Percentiles rank a stretch among this genome's conserved stretches.
Evolutionary conservation across 139 green algal species (phyloP).

Genomic region (Dunaliella sp.): DNA sequence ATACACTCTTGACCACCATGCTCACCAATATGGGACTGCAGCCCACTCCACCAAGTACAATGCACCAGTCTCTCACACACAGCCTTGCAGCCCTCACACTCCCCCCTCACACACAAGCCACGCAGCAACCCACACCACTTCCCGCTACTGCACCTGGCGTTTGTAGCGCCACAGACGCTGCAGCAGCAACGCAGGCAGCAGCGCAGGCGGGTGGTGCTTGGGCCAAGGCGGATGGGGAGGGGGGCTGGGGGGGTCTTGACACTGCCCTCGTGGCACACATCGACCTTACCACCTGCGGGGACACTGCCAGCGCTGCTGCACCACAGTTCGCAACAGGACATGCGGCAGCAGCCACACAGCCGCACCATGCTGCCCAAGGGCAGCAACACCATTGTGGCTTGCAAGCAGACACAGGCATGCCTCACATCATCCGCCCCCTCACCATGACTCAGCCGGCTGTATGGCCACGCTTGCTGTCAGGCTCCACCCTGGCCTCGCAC

Average conservation of each 20-base stretch:
- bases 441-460: not conserved
- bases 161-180: no score
- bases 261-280: not conserved
- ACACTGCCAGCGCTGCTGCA: not conserved
- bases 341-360: not conserved
- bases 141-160: no score
- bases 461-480: slow-evolving; percentile 15
- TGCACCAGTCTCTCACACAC: not conserved
- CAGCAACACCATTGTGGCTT: no score
- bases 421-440: not conserved
- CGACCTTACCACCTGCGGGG: not conserved
- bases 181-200: no score
- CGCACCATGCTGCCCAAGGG: not conserved
- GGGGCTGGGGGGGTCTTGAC: not conserved
- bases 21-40: not conserved
- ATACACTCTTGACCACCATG: not conserved
- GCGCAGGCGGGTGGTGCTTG: no score
- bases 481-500: slow-evolving; percentile 7
- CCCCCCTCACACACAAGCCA: not conserved
- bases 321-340: not conserved
- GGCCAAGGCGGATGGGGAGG: not conserved
- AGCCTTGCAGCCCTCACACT: not conserved
- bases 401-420: not conserved
- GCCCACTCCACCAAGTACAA: no score
- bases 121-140: not conserved